Percentiles rank a stretch among this genome's conserved stretches.
Evolutionary conservation across 768 basidiomycete species (phyloP).

Genomic region (Filobasidium floriforme): DNA sequence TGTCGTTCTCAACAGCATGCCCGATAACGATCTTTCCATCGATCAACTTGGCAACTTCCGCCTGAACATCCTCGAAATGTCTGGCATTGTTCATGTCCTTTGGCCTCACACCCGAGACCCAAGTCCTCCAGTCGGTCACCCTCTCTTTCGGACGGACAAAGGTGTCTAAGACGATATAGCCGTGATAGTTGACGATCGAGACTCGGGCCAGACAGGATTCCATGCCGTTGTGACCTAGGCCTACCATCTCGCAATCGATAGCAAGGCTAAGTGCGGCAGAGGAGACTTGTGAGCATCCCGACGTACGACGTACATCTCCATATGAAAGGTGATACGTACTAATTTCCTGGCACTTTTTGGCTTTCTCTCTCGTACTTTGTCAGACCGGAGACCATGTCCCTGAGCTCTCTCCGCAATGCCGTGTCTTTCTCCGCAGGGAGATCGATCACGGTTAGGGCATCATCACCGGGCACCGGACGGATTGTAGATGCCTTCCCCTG

Average conservation of each 20-base stretch:
- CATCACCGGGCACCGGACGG: not conserved
- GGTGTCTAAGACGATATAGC: slow-evolving; percentile 67
- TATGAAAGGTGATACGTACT: slow-evolving; percentile 19
- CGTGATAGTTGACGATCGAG: slow-evolving; percentile 81
- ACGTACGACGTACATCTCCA: too few relatives aligned
- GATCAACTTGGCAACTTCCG: slow-evolving; percentile 64
- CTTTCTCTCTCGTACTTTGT: slow-evolving; percentile 31
- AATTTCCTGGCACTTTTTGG: slow-evolving; percentile 41
- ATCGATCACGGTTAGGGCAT: not conserved
- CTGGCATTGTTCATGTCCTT: slow-evolving; percentile 68
- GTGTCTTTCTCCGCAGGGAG: slow-evolving; percentile 20
- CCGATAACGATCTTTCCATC: slow-evolving; percentile 75
- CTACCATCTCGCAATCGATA: slow-evolving; percentile 97
- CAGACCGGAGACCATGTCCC: slow-evolving; percentile 40
- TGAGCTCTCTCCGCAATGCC: slow-evolving; percentile 36
- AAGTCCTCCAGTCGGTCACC: slow-evolving; percentile 87
- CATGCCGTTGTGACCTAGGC: slow-evolving; percentile 70
- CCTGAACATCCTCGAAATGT: slow-evolving; percentile 70
- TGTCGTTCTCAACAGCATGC: slow-evolving; percentile 84
- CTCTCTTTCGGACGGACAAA: slow-evolving; percentile 79
- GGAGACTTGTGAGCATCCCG: too few relatives aligned
- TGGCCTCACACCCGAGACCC: slow-evolving; percentile 74
- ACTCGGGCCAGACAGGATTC: slow-evolving; percentile 84
- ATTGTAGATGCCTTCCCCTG: not conserved
- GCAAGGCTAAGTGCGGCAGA: slow-evolving; percentile 49